phyloP scores from a whole-genome alignment of 805 yeast species.

The Zygosaccharomyces pseudorouxii region DNA sequence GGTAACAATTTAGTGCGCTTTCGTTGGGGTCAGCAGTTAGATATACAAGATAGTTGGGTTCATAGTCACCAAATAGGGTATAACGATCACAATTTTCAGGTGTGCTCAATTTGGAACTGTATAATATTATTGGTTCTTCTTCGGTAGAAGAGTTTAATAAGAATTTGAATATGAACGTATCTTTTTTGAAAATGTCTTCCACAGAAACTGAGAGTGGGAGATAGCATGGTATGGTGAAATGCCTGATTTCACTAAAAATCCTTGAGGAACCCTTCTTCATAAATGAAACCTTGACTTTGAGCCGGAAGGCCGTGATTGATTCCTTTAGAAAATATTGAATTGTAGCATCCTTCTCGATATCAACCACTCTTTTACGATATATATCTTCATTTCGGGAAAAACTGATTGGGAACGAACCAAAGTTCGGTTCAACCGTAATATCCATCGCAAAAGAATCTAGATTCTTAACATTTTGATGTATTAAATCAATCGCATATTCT shows the following conservation, averaged over 20 bases:
- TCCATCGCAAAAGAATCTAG: conserved; percentile 7
- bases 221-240: conserved; percentile 15
- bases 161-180: conserved; percentile 29
- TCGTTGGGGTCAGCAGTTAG: conserved; percentile 21
- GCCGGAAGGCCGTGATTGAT: conserved; percentile 17
- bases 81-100: conserved; percentile 14
- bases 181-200: conserved; percentile 31
- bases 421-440: conserved; percentile 7
- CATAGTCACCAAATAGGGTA: conserved; percentile 19
- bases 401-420: conserved; percentile 7
- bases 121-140: conserved; percentile 26
- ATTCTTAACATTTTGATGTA: conserved; percentile 10
- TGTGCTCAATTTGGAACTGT: conserved; percentile 15
- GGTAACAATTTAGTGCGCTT: conserved; percentile 28
- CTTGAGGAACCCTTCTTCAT: conserved; percentile 4
- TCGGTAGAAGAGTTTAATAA: conserved; percentile 23
- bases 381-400: conserved; percentile 9
- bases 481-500: conserved; percentile 18
- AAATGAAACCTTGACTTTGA: conserved; percentile 17
- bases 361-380: conserved; percentile 4
- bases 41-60: conserved; percentile 16
- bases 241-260: conserved; percentile 17
- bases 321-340: conserved; percentile 20
- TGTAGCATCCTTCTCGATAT: background rate
- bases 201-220: conserved; percentile 33